Evolutionary conservation across 179 eudicot genomes (phyloP), one percentile per base, ranked within the genome.

Genomic region (Silene coronaria): DNA sequence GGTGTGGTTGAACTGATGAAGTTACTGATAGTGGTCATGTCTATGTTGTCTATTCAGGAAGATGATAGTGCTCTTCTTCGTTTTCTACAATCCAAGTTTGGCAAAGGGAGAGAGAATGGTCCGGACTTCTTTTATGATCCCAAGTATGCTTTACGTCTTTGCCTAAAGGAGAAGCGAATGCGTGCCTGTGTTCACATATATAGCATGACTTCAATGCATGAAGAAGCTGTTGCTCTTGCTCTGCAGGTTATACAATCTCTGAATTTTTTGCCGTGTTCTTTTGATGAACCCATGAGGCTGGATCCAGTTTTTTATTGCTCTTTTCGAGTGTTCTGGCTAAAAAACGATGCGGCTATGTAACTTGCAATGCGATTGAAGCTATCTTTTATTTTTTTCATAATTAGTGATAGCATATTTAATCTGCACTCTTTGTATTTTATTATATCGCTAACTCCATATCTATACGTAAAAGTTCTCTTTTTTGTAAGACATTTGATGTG

Each of bases 121-220:
- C 97, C 96, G 30, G 97, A 95, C 69, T 92, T 95, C 78, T 95
- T 95, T 74, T 95, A 95, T 86, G 99, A 95, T 83, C 97, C 99
- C 76, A 95, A 92, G 79, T 95, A 95, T 84, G 97, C 97, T 34
- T 86, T 95, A 83, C 90, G 97, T 59, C 97, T 95, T 76, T 95
- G 99, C 86, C 88, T 95, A 3, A 92, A 92, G 85, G 91, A 92
- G 77, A 92, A 89, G 80, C 75, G 91, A 82, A 95, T 92, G 97
- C 95, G 97, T 73, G 97, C 99, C 51, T 95, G 99, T 86, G 97
- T 95, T 84, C 99, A 95, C 81, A 93, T 95, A 67, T 95, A 92
- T 75, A 92, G 99, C 85, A 95, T 95, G 99, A 92, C 91, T 93
- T 92, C 97, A 78, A 95, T 95, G 99, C 99, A 92, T 75, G 97